Percentiles rank a stretch among this genome's conserved stretches.
Conservation (phyloP, 2,329 filamentous ascomycete genomes). For the Westerdykella ornata region DNA sequence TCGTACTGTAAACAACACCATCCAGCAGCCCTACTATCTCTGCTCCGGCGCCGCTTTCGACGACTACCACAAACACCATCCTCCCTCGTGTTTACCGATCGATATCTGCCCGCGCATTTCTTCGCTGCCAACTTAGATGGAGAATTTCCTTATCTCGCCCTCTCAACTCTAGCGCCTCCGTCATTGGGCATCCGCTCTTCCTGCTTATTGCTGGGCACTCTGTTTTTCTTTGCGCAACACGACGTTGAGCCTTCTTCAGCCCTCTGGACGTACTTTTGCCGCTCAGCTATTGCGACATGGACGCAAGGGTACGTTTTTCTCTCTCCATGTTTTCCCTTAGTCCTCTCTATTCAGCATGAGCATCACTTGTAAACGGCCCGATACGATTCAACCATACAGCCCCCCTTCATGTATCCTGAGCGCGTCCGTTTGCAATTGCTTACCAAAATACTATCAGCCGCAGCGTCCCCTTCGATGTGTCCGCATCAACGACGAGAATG, state of each 20-base stretch:
- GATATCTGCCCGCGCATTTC: slow-evolving; percentile 33
- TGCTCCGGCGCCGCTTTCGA: not conserved
- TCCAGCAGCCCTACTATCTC: too few relatives aligned
- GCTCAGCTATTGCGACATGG: slow-evolving; percentile 31
- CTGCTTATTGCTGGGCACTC: slow-evolving; percentile 10
- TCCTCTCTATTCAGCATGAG: not conserved
- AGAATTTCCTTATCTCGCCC: slow-evolving; percentile 36
- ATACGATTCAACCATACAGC: not conserved
- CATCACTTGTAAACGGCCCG: slow-evolving; percentile 1
- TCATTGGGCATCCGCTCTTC: slow-evolving; percentile 24
- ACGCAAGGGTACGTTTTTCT: slow-evolving; percentile 38
- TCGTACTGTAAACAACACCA: too few relatives aligned
- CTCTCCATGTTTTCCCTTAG: slow-evolving; percentile 2
- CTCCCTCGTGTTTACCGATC: slow-evolving; percentile 12
- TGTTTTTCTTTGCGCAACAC: slow-evolving; percentile 13
- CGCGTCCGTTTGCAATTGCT: slow-evolving; percentile 12
- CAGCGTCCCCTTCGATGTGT: slow-evolving; percentile 57
- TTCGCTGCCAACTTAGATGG: slow-evolving; percentile 37
- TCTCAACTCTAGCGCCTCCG: slow-evolving; percentile 31
- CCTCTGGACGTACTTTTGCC: slow-evolving; percentile 9
- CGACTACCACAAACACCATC: slow-evolving; percentile 11
- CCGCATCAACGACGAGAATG: slow-evolving; percentile 66
- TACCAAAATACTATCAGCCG: slow-evolving; percentile 48
- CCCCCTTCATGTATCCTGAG: slow-evolving; percentile 1
- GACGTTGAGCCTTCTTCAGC: slow-evolving; percentile 8